A percentile compares a stretch with the other conserved stretches of the same genome.
phyloP scores from a whole-genome alignment of 805 yeast species.

The Hanseniaspora valbyensis region DNA sequence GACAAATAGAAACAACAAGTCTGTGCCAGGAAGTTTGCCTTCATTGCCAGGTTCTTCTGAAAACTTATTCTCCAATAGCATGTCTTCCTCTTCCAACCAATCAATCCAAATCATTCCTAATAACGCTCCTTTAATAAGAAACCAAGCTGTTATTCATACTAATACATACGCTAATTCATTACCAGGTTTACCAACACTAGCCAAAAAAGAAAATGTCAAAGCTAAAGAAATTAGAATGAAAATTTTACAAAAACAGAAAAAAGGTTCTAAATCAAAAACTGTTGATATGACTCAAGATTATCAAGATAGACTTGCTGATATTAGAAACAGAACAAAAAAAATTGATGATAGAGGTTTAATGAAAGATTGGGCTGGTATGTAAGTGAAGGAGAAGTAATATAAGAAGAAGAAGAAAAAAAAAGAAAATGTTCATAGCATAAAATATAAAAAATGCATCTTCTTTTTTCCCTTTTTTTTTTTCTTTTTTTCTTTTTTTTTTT shows the following conservation, averaged over 20 bases:
- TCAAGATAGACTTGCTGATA: slow-evolving; percentile 8
- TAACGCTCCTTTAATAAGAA: not conserved
- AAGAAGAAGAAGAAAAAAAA: not conserved
- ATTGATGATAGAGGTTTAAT: slow-evolving; percentile 9
- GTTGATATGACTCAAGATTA: slow-evolving; percentile 3
- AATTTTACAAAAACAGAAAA: slow-evolving; percentile 4
- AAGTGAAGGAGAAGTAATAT: too few species aligned
- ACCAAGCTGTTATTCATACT: not conserved
- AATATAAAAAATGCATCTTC: not conserved
- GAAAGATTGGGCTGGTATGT: slow-evolving; percentile 7
- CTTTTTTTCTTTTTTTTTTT: not conserved
- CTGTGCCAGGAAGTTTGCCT: not conserved
- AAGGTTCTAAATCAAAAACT: not conserved
- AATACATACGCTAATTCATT: not conserved
- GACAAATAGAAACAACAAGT: not conserved
- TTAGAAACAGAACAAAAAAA: slow-evolving; percentile 4
- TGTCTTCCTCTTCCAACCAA: not conserved
- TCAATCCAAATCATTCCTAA: not conserved
- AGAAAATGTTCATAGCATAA: not conserved
- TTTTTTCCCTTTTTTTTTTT: not conserved
- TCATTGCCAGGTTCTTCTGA: not conserved
- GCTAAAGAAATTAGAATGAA: slow-evolving; percentile 2
- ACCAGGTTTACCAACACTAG: slow-evolving; percentile 9
- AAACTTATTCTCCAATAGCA: not conserved
- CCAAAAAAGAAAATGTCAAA: not conserved